A percentile compares a stretch with the other conserved stretches of the same genome.
phyloP scores from a whole-genome alignment of 1,284 basidiomycete species.

The Pholiota adiposa region DNA sequence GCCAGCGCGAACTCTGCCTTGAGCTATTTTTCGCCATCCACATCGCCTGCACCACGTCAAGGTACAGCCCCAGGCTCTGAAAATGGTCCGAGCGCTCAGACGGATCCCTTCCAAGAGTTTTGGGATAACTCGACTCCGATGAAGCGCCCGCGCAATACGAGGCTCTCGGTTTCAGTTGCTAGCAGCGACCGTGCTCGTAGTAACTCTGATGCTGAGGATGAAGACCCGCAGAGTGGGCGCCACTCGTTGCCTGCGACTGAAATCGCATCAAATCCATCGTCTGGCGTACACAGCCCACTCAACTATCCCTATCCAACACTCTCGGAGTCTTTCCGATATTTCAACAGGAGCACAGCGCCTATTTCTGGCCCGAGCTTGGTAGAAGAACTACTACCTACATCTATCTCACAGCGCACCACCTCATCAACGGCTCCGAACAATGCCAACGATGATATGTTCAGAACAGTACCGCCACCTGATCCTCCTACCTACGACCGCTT shows the following conservation, averaged over 20 bases:
- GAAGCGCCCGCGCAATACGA: neutral
- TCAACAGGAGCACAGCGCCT: neutral
- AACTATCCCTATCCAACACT: neutral
- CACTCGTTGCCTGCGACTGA: neutral
- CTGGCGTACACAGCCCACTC: neutral
- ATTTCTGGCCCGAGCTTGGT: neutral
- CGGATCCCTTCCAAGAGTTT: neutral
- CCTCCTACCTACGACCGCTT: too few relatives aligned
- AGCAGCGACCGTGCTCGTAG: neutral
- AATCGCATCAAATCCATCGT: neutral
- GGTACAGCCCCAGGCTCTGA: neutral
- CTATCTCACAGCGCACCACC: neutral
- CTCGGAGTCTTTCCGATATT: neutral
- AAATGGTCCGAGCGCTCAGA: neutral
- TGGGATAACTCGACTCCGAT: neutral
- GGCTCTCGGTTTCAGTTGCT: neutral
- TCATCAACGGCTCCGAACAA: neutral
- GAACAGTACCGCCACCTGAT: neutral
- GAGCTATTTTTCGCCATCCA: constrained; percentile 18
- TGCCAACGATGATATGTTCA: neutral
- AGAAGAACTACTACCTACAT: neutral
- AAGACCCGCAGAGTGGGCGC: neutral
- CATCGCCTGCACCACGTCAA: neutral
- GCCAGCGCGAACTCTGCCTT: constrained; percentile 15
- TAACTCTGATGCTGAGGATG: neutral